Evolutionary conservation across 495 filamentous ascomycete genomes (phyloP), one percentile per base, ranked within the genome.

Genomic region (Podospora fimiseda): DNA sequence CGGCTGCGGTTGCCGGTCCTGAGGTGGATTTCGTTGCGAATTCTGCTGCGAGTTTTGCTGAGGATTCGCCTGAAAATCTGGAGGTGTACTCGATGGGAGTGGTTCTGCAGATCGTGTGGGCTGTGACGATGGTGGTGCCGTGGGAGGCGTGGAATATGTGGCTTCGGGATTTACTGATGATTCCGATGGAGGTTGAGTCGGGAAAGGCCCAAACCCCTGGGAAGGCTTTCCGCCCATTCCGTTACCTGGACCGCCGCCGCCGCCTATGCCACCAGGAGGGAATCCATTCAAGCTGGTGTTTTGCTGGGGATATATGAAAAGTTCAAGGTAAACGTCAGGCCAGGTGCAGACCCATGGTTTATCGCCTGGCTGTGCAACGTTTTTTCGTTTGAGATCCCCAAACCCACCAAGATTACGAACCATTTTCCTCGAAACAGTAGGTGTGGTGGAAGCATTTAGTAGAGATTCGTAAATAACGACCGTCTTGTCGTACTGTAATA

Each of bases 321-420:
- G 74, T 57, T 95, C 89, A 43, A 96, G 71, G 42, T 82, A 75
- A 0, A 90, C 95, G 4, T 80, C 74, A 53, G 92, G 90, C 89
- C 89, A 96, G 61, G 78, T 85, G 66, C 91, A 96, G 58, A 88
- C 83, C 90, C 90, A 96, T 1, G 88, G 85, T 47, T 77, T 81
- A 33, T 91, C 84, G 0, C 83, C 82, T 2, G 72, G 68, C 47
- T 77, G 58, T 2, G 81, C 80, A 37, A 74, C 58, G 15, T 76
- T 60, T 52, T 78, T 83, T 37, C 76, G 69, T 30, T 68, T 73
- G 48, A 71, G 70, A 42, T 69, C 65, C 3, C 51, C 49, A 38
- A 65, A 59, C 16, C 56, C 38, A 6, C 55, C 55, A 38, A 33
- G 18, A 13, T 36, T 38, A 9, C 53, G 55, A 4, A 50, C 40